Evolutionary conservation across 305 asterid species (phyloP), one percentile per base, ranked within the genome.

Genomic region (Fraxinus angustifolia): DNA sequence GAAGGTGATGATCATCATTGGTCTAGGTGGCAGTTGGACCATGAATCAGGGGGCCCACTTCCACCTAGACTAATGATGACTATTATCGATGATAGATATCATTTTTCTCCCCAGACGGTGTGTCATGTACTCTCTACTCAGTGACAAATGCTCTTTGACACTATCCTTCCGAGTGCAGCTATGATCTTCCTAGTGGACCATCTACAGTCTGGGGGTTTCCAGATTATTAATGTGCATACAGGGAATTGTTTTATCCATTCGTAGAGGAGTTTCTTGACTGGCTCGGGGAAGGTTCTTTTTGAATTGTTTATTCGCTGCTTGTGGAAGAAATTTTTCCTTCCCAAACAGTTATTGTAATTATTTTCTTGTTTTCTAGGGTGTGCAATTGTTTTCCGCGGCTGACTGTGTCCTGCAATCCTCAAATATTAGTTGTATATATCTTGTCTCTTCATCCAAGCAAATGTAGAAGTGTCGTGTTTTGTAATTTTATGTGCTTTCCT

Each of bases 91-190:
- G 65, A 56, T 56, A n/a, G 26, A 56, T 56, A 4, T 21, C 30
- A 48, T 65, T 45, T 16, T 62, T 73, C 60, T 56, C 72, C 56
- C 30, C 70, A 28, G 12, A 34, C 36, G 30, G 81, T 4, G 53
- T 12, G 40, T 74, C 34, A 38, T 72, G 5, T 34, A 50, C 92
- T 56, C 48, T 48, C 45, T 73, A 19, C 21, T 28, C 33, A 28
- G 48, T 75, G 77, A 48, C 19, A 74, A 73, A 62, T 31, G 60
- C 53, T 76, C 80, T 8, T 76, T 33, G 35, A 40, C 73, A 4
- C 14, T 56, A 33, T 33, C 67, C 72, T 12, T 33, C 62, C 38
- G 10, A 17, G 38, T 62, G 65, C 65, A 56, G 67, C 28, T 17
- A 2, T 17, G 11, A 56, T 50, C 67, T 17, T 56, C 67, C 67